Evolutionary conservation across 371 early-diverging fungal genomes (phyloP).

Genomic region (Mucor irregularis): DNA sequence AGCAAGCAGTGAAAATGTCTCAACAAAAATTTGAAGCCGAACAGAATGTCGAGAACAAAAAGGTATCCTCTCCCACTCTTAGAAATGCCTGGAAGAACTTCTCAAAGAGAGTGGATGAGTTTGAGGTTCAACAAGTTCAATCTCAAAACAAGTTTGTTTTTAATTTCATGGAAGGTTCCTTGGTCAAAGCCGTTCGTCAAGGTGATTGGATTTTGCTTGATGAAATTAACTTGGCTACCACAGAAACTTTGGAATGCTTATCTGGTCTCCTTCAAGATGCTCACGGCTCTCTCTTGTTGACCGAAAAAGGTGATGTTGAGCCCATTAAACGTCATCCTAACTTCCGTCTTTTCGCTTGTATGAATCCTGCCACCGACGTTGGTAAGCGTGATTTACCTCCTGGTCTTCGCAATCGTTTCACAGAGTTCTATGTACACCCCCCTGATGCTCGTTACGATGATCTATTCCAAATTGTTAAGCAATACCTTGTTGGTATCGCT

Average conservation of each 20-base stretch:
- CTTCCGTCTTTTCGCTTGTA: constrained; percentile 98
- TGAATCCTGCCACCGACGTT: constrained; percentile 99
- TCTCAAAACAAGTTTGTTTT: constrained; percentile 85
- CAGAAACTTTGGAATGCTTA: constrained; percentile 93
- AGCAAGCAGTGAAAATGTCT: constrained; percentile 77
- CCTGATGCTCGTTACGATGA: constrained; percentile 88
- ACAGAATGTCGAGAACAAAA: constrained; percentile 37
- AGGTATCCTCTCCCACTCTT: constrained; percentile 46
- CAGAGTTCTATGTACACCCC: constrained; percentile 92
- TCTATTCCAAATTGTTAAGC: constrained; percentile 77
- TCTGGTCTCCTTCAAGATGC: constrained; percentile 88
- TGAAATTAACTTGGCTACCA: constrained; percentile 97
- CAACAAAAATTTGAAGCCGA: constrained; percentile 56
- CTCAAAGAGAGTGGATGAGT: constrained; percentile 55
- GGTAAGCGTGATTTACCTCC: constrained; percentile 97
- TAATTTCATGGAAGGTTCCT: constrained; percentile 91
- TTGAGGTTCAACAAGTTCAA: constrained; percentile 75
- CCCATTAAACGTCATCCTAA: constrained; percentile 90
- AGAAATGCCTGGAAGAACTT: constrained; percentile 66
- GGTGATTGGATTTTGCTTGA: constrained; percentile 99
- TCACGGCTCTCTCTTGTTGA: constrained; percentile 77
- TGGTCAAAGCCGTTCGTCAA: constrained; percentile 88
- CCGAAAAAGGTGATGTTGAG: constrained; percentile 91
- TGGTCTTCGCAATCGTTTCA: constrained; percentile 90
- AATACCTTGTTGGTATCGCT: constrained; percentile 67